Evolutionary conservation across 768 basidiomycete genomes (phyloP), one percentile per base, ranked within the genome.

Genomic region (Termitomyces sp.): DNA sequence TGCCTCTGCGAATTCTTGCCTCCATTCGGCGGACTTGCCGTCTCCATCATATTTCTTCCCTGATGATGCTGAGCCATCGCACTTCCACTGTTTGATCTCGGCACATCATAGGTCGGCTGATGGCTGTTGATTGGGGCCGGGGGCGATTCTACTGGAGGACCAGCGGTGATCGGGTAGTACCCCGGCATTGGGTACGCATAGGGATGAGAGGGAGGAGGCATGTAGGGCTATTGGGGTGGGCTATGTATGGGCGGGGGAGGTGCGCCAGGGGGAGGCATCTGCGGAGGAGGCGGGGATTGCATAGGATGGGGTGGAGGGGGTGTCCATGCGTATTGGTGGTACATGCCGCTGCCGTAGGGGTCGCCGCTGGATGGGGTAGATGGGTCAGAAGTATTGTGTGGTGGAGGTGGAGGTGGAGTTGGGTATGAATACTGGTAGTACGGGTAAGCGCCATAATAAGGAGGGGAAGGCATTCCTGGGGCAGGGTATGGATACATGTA

Each of bases 401-500:
- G 74, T 36, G 65, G 68, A 32, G 60, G 61, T 33, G 72, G 70
- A 54, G 72, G 74, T 18, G 70, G 74, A 23, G 72, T 65, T 54
- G 70, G 75, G 60, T 79, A 78, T 3, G 74, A 67, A 61, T 76
- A 69, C 2, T 71, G 69, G 58, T 75, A 78, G 61, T 79, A 80
- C 3, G 73, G 73, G 57, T 77, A 75, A 26, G 73, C 75, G n/a
- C 75, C 69, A 52, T 76, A 72, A 60, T 75, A 75, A 28, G 77
- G 70, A 60, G 67, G 70, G 73, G 65, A 77, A 61, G 67, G 78
- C 69, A 71, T 76, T 51, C 60, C 71, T 47, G 79, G 78, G 50
- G 79, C 77, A 55, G 78, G 75, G 60, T 80, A 77, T 16, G 79
- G 75, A 67, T 84, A 86, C 43, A 74, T 68, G 69, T 83, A 86